A percentile compares a stretch with the other conserved stretches of the same genome.
Conservation (phyloP, 2,329 filamentous ascomycete species). For the Fusarium cicatricum region DNA sequence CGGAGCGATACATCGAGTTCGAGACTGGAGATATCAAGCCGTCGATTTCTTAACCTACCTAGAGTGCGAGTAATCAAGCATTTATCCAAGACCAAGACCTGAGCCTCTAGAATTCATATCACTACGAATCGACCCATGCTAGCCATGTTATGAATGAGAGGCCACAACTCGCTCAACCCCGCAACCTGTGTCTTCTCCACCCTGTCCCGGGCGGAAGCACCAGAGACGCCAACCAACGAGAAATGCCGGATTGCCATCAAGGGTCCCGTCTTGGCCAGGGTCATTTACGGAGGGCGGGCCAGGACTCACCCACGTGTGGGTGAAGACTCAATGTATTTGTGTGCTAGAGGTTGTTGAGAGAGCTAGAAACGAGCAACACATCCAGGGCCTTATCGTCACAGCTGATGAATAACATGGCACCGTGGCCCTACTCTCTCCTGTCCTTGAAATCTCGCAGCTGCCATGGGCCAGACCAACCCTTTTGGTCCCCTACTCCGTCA, state of each 20-base stretch:
- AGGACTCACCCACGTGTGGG: too few species aligned
- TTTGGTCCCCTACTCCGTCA: neutral
- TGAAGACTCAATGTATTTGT: too few species aligned
- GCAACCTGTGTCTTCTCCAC: neutral
- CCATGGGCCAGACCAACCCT: neutral
- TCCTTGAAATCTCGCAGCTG: neutral
- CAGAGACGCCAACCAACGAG: conserved; percentile 34
- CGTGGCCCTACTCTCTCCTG: too few species aligned
- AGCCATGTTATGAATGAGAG: too few species aligned
- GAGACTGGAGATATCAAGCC: neutral
- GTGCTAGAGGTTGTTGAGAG: too few species aligned
- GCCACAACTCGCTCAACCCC: conserved; percentile 19
- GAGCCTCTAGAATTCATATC: neutral
- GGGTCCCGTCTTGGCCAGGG: conserved; percentile 12
- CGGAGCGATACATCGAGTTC: neutral
- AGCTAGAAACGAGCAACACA: too few species aligned
- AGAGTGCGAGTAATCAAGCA: neutral
- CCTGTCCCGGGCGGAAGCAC: neutral
- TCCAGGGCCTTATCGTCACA: too few species aligned
- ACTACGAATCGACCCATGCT: conserved; percentile 5
- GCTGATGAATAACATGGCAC: too few species aligned
- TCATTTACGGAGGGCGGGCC: too few species aligned
- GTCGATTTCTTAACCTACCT: too few species aligned
- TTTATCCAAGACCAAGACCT: neutral
- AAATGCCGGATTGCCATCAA: conserved; percentile 35